Percentiles rank a stretch among this genome's conserved stretches.
Conservation (phyloP, 345 rosid genomes). For the Eucalyptus marginata region DNA sequence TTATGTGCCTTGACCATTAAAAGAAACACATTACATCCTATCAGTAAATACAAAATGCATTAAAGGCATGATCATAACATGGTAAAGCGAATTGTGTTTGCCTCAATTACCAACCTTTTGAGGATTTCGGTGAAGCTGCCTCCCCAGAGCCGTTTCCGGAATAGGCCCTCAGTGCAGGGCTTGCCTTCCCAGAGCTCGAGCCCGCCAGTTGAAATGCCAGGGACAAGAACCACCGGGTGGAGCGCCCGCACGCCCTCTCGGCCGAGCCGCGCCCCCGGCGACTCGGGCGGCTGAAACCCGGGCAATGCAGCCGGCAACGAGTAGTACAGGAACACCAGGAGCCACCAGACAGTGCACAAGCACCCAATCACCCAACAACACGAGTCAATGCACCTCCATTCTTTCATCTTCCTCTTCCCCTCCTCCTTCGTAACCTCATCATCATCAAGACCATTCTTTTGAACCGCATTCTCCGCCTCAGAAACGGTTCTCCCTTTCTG, state of each 20-base stretch:
- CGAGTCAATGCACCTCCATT: conserved; percentile 40
- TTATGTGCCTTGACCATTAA: neutral
- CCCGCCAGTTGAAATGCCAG: conserved; percentile 68
- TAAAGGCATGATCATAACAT: neutral
- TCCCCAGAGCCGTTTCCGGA: conserved; percentile 70
- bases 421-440: neutral
- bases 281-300: conserved; percentile 39
- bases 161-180: conserved; percentile 65
- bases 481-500: neutral
- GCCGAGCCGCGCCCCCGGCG: conserved; percentile 39
- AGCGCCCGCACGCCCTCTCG: conserved; percentile 43
- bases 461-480: conserved; percentile 5
- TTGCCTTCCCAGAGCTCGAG: conserved; percentile 76
- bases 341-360: conserved; percentile 56
- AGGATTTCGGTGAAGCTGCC: conserved; percentile 55
- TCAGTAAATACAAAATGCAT: neutral
- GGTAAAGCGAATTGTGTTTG: neutral
- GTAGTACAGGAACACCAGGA: conserved; percentile 37
- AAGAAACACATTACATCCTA: neutral
- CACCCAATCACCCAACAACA: conserved; percentile 62
- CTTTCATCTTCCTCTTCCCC: conserved; percentile 1
- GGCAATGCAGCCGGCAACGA: conserved; percentile 36
- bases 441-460: neutral
- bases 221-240: conserved; percentile 74
- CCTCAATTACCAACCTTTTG: conserved; percentile 20